Base-by-base conservation (phyloP, 495 filamentous ascomycete species). In the Astrocystis sublimbata region DNA sequence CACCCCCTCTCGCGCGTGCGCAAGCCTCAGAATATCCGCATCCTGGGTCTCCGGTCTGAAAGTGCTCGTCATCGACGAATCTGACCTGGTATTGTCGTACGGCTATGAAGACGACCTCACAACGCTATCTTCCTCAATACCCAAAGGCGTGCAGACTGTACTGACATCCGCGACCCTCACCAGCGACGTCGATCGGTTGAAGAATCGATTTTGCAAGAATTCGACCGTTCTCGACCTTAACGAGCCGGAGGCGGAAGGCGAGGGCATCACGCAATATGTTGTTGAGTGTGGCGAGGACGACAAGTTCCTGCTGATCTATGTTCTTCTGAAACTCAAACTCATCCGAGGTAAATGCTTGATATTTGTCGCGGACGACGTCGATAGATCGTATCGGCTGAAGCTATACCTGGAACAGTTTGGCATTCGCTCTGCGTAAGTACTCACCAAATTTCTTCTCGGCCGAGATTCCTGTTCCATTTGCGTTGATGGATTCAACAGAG, bases 401-500 rank as follows among this genome's bases (percentile, higher is more conserved):
- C 83, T 99, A 9, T 98, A 94, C 72, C 83, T 99, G 13, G 96
- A 98, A 73, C 96, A 98, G 68, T 98, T 99, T 66, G 92, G 92
- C 24, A 91, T 96, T 70, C 89, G 89, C 73, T 92, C 89, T 30
- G 60, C 60, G 59, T 62, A 10, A 62, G 60, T 62, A 47, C 2
- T 17, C 38, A 24, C 49, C 31, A 15, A 35, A 26, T 6, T 1
- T 23, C 17, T 42, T 43, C 30, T 49, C 3, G 12, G 21, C 4
- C 17, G 36, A 2, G 9, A 8, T 15, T 17, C 4, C 5, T 30
- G 10, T 30, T 4, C 12, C n/a, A n/a, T n/a, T n/a, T n/a, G n/a
- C n/a, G n/a, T n/a, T n/a, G n/a, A n/a, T n/a, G n/a, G n/a, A n/a
- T n/a, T n/a, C n/a, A n/a, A n/a, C n/a, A n/a, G n/a, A n/a, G n/a